Conservation (phyloP, 257 asterid genomes). For the Solanum verrucosum region DNA sequence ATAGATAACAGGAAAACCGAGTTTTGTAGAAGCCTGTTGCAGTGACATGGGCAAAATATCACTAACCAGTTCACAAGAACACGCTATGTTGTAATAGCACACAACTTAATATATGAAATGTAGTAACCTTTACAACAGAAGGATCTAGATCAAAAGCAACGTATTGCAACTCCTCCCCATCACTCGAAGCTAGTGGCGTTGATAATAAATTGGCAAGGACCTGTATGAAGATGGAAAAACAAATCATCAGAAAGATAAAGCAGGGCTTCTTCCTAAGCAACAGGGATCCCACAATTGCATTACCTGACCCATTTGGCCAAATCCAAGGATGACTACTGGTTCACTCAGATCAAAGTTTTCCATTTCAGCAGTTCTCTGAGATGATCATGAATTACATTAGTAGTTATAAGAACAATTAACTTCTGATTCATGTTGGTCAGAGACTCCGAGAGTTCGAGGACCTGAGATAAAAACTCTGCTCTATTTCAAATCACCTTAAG, state of each 20-base stretch:
- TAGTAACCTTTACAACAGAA: constrained; percentile 72
- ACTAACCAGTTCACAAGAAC: background rate
- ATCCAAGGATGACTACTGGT: constrained; percentile 93
- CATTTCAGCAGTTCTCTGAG: constrained; percentile 52
- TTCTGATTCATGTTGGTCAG: background rate
- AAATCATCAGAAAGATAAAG: constrained; percentile 6
- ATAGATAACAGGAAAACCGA: constrained; percentile 83
- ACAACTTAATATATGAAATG: background rate
- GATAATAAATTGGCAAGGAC: constrained; percentile 95
- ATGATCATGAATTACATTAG: constrained; percentile 3
- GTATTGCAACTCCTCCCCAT: constrained; percentile 55
- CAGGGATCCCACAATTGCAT: background rate
- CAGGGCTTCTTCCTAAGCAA: background rate
- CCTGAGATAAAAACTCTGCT: background rate
- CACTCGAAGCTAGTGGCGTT: constrained; percentile 68
- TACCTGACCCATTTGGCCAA: constrained; percentile 98
- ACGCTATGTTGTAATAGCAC: background rate
- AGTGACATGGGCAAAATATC: constrained; percentile 5
- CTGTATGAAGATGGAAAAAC: constrained; percentile 20
- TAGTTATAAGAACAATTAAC: background rate
- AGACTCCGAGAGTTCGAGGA: background rate
- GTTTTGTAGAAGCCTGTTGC: constrained; percentile 71
- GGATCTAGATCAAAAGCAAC: constrained; percentile 93
- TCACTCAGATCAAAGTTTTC: constrained; percentile 69
- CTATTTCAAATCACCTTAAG: background rate